Evolutionary conservation across 164 flowering plant species (phyloP).

Genomic region (Taxillus chinensis): DNA sequence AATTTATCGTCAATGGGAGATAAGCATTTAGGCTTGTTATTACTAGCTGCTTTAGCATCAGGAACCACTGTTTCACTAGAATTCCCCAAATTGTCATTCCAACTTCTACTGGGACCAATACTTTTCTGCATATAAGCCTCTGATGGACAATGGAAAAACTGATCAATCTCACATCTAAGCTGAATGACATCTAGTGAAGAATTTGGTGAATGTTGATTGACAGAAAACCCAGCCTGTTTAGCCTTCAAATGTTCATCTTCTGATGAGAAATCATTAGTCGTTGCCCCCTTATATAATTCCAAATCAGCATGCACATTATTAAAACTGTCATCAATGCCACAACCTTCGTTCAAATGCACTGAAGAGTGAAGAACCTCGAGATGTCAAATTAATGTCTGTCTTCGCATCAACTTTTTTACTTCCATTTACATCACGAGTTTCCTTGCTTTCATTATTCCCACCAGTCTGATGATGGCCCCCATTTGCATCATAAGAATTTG

Average conservation of each 20-base stretch:
- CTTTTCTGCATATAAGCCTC: background rate
- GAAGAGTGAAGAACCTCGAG: background rate
- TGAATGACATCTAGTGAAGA: background rate
- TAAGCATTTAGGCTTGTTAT: background rate
- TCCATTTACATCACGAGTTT: constrained; percentile 1
- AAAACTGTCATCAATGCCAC: constrained; percentile 1
- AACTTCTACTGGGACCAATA: background rate
- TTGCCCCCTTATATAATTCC: background rate
- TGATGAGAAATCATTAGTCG: no score
- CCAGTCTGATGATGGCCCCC: constrained; percentile 3
- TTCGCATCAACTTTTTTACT: no score
- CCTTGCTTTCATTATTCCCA: constrained; percentile 8
- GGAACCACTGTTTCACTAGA: constrained; percentile 1
- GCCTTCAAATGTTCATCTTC: no score
- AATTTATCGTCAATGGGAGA: constrained; percentile 1
- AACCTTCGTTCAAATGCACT: background rate
- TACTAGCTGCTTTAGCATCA: constrained; percentile 7
- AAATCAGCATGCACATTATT: background rate
- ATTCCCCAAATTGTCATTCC: background rate
- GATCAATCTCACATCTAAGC: background rate
- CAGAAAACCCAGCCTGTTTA: background rate
- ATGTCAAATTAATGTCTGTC: no score
- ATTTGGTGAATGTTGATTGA: background rate
- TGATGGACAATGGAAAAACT: background rate
- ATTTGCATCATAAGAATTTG: constrained; percentile 7